These are phyloP conservation scores for Priceomyces melissophilus DNA, from an alignment of 805 yeast genomes.

Conservation along the genomic window DNA sequence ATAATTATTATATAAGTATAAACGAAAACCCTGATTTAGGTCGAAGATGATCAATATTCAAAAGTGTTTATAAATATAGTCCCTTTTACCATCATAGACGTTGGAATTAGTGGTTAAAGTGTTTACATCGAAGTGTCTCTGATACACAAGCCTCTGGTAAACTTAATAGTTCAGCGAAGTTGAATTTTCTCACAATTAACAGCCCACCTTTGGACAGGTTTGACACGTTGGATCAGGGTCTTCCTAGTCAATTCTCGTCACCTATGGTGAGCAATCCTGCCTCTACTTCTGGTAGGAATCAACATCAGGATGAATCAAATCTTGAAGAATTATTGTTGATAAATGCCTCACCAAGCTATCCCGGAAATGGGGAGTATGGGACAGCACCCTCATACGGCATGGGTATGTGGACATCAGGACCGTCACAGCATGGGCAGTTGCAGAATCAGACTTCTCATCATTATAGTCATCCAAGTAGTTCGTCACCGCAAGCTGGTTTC, in stretches of 20 bases:
- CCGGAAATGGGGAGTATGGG: background rate
- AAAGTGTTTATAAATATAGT: too few relatives aligned
- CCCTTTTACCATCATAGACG: too few relatives aligned
- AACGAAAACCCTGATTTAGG: background rate
- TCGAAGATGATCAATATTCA: too few relatives aligned
- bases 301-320: slow-evolving; percentile 3
- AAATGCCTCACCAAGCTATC: slow-evolving; percentile 1
- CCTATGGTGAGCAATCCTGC: slow-evolving; percentile 5
- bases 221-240: slow-evolving; percentile 15
- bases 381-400: background rate
- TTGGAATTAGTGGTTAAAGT: background rate
- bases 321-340: slow-evolving; percentile 1
- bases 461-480: background rate
- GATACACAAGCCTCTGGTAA: background rate
- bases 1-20: slow-evolving; percentile 2
- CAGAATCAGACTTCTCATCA: background rate
- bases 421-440: background rate
- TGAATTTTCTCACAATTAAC: slow-evolving; percentile 8
- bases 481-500: background rate
- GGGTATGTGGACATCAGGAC: background rate
- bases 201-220: slow-evolving; percentile 9
- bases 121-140: background rate
- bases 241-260: slow-evolving; percentile 9
- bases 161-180: background rate
- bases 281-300: slow-evolving; percentile 1